Evolutionary conservation across 352 stramenopile genomes (phyloP).

Genomic region (Phytophthora multivora): DNA sequence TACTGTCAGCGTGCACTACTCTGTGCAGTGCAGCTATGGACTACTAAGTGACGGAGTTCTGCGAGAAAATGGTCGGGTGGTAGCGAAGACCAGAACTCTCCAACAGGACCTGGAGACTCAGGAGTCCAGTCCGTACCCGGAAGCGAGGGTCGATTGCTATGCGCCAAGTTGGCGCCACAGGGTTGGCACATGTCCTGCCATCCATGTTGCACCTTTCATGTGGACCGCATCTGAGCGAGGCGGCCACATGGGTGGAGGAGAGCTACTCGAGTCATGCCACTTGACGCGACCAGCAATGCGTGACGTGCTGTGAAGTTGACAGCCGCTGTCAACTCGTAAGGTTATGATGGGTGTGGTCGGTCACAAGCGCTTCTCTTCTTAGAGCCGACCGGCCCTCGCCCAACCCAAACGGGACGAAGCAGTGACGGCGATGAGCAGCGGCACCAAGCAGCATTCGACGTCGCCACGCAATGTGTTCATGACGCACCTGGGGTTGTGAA

Average conservation of each 20-base stretch:
- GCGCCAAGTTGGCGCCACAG: no score
- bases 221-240: background rate
- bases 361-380: conserved; percentile 20
- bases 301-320: background rate
- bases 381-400: background rate
- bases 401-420: background rate
- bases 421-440: no score
- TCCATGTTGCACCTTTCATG: background rate
- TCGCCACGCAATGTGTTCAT: conserved; percentile 46
- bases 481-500: no score
- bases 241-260: background rate
- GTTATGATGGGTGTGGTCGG: background rate
- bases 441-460: background rate
- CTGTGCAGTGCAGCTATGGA: background rate
- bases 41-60: background rate
- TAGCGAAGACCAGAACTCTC: background rate
- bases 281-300: conserved; percentile 6
- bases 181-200: no score
- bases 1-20: no score
- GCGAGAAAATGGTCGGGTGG: background rate
- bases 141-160: conserved; percentile 21
- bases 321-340: no score
- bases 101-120: no score
- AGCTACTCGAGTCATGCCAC: background rate
- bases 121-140: background rate